phyloP scores from a whole-genome alignment of 2,329 filamentous ascomycete species.

The Diaporthe caulivora region DNA sequence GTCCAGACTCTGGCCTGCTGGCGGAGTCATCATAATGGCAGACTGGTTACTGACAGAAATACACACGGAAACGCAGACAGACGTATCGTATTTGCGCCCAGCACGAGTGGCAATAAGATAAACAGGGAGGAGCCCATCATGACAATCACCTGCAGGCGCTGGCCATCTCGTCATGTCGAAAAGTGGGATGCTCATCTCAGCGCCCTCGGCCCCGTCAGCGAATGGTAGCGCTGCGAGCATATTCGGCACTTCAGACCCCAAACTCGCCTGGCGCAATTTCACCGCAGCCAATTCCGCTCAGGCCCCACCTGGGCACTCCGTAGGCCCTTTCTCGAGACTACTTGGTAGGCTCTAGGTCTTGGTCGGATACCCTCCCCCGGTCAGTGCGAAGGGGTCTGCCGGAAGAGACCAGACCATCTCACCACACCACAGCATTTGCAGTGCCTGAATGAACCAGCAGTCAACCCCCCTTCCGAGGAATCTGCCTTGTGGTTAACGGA shows the following conservation, averaged over 20 bases:
- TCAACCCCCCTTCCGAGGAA: neutral
- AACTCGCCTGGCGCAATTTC: constrained; percentile 30
- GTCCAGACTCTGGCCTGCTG: neutral
- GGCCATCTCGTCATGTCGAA: constrained; percentile 27
- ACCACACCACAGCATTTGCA: neutral
- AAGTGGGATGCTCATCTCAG: constrained; percentile 29
- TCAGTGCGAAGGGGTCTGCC: constrained; percentile 16
- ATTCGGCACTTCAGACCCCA: constrained; percentile 32
- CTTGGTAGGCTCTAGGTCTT: neutral
- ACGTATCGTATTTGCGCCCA: constrained; percentile 12
- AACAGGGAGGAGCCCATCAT: constrained; percentile 9
- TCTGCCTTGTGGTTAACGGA: neutral
- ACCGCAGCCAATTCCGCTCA: constrained; percentile 12
- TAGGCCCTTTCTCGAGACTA: neutral
- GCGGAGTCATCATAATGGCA: neutral
- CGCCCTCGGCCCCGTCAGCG: constrained; percentile 18
- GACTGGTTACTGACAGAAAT: neutral
- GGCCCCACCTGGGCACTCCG: constrained; percentile 19
- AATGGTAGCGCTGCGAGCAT: constrained; percentile 25
- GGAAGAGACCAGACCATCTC: neutral
- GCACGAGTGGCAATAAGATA: constrained; percentile 18
- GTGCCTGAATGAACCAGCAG: neutral
- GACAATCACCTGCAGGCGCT: constrained; percentile 26
- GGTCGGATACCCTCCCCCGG: constrained; percentile 1
- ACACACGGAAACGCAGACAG: neutral